These are phyloP conservation scores for Pholiota microspora DNA, from an alignment of 768 basidiomycete genomes.

Conservation along the genomic window DNA sequence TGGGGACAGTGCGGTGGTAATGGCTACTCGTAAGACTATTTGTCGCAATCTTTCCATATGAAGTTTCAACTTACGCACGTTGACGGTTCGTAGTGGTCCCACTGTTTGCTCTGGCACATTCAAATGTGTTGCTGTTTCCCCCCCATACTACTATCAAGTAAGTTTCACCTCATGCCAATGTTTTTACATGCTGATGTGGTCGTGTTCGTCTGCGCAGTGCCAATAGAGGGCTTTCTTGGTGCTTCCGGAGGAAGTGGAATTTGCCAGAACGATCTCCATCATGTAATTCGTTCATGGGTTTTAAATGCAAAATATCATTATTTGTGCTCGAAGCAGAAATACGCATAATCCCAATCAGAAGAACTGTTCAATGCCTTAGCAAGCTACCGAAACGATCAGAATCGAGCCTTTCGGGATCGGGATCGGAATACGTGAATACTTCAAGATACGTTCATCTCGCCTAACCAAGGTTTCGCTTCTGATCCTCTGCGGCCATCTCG, in stretches of 20 bases:
- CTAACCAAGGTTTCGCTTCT: not conserved
- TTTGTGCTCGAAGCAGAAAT: not conserved
- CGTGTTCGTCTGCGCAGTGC: slow-evolving; percentile 1
- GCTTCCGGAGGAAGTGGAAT: not conserved
- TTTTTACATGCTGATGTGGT: not conserved
- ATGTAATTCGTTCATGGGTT: not conserved
- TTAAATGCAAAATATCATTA: slow-evolving; percentile 1
- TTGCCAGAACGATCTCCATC: not conserved
- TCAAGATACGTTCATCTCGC: too few relatives aligned
- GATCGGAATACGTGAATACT: too few relatives aligned
- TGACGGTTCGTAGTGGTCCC: slow-evolving; percentile 6
- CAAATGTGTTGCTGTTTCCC: slow-evolving; percentile 19
- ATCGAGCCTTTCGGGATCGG: too few relatives aligned
- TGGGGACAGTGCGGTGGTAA: slow-evolving; percentile 23
- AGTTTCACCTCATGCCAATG: not conserved
- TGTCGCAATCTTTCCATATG: not conserved
- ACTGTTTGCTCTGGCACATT: slow-evolving; percentile 17
- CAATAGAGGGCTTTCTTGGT: slow-evolving; percentile 1
- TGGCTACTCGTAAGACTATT: slow-evolving; percentile 12
- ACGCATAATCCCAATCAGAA: not conserved
- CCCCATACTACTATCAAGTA: slow-evolving; percentile 21
- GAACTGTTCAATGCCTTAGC: not conserved
- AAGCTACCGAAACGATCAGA: not conserved
- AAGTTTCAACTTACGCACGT: not conserved
- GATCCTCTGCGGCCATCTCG: too few relatives aligned